Base-by-base conservation (phyloP, 1,139 yeast genomes). In the Pichia sp. region DNA sequence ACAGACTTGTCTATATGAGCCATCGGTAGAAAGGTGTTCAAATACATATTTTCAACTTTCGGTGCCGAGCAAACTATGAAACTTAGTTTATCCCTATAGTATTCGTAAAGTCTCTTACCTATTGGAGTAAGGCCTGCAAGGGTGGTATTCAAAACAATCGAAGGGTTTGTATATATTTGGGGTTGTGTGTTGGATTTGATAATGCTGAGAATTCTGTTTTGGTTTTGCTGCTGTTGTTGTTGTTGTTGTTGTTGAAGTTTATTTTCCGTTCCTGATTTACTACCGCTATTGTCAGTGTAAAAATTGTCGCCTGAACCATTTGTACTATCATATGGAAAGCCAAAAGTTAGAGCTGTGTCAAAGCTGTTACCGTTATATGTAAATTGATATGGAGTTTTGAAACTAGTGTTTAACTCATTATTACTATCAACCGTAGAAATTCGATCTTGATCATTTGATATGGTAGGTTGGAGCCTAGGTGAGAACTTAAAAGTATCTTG, bases 11-110 rank as follows among this genome's bases (percentile, higher is more conserved):
- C 87, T 54, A 75, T 73, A 54, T 84, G 83, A 0, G 95, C 93
- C 77, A 88, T 79, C 1, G 95, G 93, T 44, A 88, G 71, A 66
- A 87, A 87, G n/a, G 87, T 84, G 45, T 82, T 82, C 55, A 82
- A 79, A 65, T 84, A 88, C 62, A 84, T 81, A 65, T 87, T 88
- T 38, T 85, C 81, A 38, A 77, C 81, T 50, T 73, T 70, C 59
- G 93, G 87, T 1, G 89, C 84, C 52, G 87, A 80, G 15, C 87
- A 82, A 13, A 86, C 79, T 53, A 81, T 74, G 15, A 73, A 72
- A 5, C 87, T 80, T 51, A 87, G 72, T 36, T 77, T 78, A 57
- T 82, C 81, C 47, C 82, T 78, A 67, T 85, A 88, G 65, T 87
- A 87, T 54, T 82, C 82, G 66, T 83, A 87, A 23, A 87, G 70